Evolutionary conservation across 2,329 filamentous ascomycete genomes (phyloP).

Genomic region (Arthrobotrys pseudoclavata): DNA sequence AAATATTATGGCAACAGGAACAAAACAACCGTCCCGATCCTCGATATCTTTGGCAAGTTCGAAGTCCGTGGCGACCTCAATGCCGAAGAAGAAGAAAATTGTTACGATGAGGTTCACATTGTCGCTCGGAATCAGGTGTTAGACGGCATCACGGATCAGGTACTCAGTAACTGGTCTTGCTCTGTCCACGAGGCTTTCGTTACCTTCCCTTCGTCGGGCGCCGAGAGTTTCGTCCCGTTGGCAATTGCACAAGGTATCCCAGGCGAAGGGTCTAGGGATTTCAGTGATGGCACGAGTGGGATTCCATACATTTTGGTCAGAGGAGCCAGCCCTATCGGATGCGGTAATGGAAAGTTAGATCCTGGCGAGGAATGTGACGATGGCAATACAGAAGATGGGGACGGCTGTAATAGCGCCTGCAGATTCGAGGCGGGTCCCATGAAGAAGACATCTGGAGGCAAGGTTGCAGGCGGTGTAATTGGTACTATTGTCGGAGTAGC

Average conservation of each 20-base stretch:
- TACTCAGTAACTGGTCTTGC: conserved; percentile 68
- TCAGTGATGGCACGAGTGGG: conserved; percentile 66
- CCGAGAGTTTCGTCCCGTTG: conserved; percentile 66
- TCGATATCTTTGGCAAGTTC: conserved; percentile 67
- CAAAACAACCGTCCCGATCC: conserved; percentile 62
- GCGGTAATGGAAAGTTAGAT: conserved; percentile 66
- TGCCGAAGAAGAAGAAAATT: conserved; percentile 60
- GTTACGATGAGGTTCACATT: conserved; percentile 67
- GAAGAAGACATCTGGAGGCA: conserved; percentile 21
- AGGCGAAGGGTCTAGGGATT: conserved; percentile 65
- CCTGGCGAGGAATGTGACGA: conserved; percentile 67
- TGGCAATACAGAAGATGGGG: conserved; percentile 65
- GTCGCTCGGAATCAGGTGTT: conserved; percentile 66
- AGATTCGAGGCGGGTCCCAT: conserved; percentile 8
- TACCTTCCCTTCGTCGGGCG: conserved; percentile 65
- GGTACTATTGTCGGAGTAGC: conserved; percentile 30
- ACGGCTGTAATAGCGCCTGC: conserved; percentile 67
- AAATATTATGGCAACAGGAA: conserved; percentile 66
- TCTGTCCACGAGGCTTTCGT: conserved; percentile 68
- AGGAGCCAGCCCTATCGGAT: conserved; percentile 67
- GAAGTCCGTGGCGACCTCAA: conserved; percentile 66
- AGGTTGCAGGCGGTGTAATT: conserved; percentile 36
- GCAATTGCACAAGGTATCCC: conserved; percentile 67
- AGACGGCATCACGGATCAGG: conserved; percentile 65
- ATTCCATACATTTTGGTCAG: conserved; percentile 68